These are phyloP conservation scores for Aspergillus sp. DNA, from an alignment of 2,329 filamentous ascomycete genomes.

Conservation along the genomic window DNA sequence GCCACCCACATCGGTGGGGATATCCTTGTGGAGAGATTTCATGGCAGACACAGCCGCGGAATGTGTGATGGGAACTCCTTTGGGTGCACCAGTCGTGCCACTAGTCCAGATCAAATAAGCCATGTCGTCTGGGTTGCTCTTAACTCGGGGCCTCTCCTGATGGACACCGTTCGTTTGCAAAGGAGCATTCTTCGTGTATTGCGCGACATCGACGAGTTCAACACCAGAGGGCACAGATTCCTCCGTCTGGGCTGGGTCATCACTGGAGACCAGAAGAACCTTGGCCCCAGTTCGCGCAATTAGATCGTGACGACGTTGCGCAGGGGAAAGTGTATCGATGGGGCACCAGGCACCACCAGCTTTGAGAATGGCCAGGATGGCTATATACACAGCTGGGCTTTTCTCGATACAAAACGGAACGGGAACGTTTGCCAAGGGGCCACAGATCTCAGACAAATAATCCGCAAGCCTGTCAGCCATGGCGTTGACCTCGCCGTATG, in stretches of 20 bases:
- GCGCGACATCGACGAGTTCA: conserved; percentile 27
- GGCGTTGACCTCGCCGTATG: conserved; percentile 35
- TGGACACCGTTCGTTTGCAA: not conserved
- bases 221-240: conserved; percentile 26
- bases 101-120: conserved; percentile 42
- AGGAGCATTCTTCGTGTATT: conserved; percentile 7
- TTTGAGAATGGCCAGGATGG: conserved; percentile 44
- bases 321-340: conserved; percentile 39
- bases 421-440: conserved; percentile 20
- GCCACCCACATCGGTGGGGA: conserved; percentile 26
- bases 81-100: conserved; percentile 37
- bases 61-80: conserved; percentile 39
- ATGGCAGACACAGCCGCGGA: conserved; percentile 36
- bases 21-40: conserved; percentile 29
- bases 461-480: conserved; percentile 32
- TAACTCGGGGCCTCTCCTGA: not conserved
- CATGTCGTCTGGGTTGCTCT: conserved; percentile 16
- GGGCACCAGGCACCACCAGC: conserved; percentile 43
- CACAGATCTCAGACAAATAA: conserved; percentile 25
- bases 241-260: conserved; percentile 19
- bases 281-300: conserved; percentile 33
- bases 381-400: conserved; percentile 36
- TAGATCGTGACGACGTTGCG: conserved; percentile 37
- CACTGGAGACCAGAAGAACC: conserved; percentile 26
- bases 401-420: conserved; percentile 41